Evolutionary conservation across 2,329 filamentous ascomycete species (phyloP), one percentile per base, ranked within the genome.

Genomic region (Aspergillus thermomutatus): DNA sequence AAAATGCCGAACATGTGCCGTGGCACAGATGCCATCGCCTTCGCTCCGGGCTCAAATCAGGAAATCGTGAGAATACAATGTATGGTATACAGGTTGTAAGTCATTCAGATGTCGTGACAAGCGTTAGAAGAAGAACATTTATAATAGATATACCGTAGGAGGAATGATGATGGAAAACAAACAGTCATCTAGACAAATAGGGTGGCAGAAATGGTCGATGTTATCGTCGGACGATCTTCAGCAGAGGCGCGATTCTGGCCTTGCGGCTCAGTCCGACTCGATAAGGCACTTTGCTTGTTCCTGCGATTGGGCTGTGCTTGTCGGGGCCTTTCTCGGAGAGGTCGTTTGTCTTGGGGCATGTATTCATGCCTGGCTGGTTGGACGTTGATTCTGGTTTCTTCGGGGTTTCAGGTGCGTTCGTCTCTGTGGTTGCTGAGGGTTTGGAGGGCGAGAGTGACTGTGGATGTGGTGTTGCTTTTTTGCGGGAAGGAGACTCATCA

Each of bases 261-360:
- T 69, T 71, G 52, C 77, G 79, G 64, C 79, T 82, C 56, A 82
- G 63, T 2, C 80, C 80, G 4, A 82, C 79, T 0, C 80, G 73
- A 50, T 75, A 77, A 2, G 74, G 70, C 4, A 77, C 72, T 54
- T 72, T 75, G 52, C 69, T 70, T 47, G 69, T 73, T 46, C 66
- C 68, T 28, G 69, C 67, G 25, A 75, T 75, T 1, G 76, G 75
- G 46, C 75, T 77, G 52, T 77, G 76, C 55, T 74, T 76, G 14
- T 65, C 59, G 10, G 73, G 70, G 3, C 70, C 71, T 52, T 72
- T 72, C 31, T 43, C 43, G 25, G n/a, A n/a, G n/a, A 10, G 4
- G 27, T 52, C 54, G 54, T 21, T 8, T 55, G 51, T 26, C 52
- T 14, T 3, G 50, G 46, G 5, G 50, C 54, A 21, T 48, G 43